Evolutionary conservation across 208 protist species (phyloP).

Genomic region (Crithidia bombi): DNA sequence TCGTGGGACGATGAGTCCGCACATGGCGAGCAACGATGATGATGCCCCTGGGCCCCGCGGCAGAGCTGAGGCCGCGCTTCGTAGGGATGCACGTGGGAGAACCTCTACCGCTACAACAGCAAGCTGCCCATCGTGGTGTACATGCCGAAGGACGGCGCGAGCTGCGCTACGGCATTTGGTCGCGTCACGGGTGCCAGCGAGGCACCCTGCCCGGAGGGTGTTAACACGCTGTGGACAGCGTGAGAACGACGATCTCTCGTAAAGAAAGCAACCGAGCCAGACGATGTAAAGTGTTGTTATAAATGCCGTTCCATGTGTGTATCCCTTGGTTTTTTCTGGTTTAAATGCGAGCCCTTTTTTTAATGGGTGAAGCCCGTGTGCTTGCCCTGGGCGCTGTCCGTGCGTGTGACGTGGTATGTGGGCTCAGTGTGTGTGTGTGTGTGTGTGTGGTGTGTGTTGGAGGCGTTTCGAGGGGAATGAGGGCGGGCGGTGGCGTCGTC

Average conservation of each 20-base stretch:
- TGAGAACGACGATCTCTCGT: not conserved
- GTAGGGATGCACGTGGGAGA: slow-evolving; percentile 17
- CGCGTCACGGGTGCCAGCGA: slow-evolving; percentile 2
- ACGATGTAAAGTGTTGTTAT: not conserved
- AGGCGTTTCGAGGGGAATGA: no score
- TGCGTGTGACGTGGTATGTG: no score
- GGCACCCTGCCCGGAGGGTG: slow-evolving; percentile 4
- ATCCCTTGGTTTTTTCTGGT: not conserved
- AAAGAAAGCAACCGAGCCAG: not conserved
- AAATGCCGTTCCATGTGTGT: not conserved
- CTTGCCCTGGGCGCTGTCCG: no score
- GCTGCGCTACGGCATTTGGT: slow-evolving; percentile 66
- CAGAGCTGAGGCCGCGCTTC: slow-evolving; percentile 38
- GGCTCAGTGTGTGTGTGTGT: no score
- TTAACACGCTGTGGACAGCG: not conserved
- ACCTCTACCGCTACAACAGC: slow-evolving; percentile 55
- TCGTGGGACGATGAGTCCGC: slow-evolving; percentile 10
- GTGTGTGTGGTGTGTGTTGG: no score
- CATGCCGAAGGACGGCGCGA: slow-evolving; percentile 47
- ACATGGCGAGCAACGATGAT: slow-evolving; percentile 40
- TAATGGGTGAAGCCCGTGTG: no score
- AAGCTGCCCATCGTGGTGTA: slow-evolving; percentile 63
- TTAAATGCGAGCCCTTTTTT: no score
- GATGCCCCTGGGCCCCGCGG: slow-evolving; percentile 38
- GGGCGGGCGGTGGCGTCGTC: no score